Conservation (phyloP, 129 eudicot species). For the Escallonia rubra region DNA sequence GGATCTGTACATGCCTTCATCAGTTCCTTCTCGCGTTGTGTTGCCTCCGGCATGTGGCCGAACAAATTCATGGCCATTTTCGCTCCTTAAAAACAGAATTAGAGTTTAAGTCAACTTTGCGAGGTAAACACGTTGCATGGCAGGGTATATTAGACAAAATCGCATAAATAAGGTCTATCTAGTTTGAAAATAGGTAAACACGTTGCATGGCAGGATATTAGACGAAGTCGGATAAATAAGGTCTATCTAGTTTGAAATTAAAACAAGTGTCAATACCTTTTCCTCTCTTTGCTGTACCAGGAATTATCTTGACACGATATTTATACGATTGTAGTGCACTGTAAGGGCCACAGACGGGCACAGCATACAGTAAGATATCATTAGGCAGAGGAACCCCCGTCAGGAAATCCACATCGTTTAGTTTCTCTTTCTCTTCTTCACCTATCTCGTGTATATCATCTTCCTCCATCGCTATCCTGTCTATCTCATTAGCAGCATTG, state of each 20-base stretch:
- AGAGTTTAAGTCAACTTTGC: not conserved
- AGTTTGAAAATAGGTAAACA: too few relatives aligned
- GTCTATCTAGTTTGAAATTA: too few relatives aligned
- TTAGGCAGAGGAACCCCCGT: constrained; percentile 78
- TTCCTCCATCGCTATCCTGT: constrained; percentile 79
- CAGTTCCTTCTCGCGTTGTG: constrained; percentile 78
- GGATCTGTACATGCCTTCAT: constrained; percentile 98
- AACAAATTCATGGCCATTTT: constrained; percentile 88
- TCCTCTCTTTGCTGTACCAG: constrained; percentile 91
- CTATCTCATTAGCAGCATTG: constrained; percentile 37
- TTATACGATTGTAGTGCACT: constrained; percentile 84
- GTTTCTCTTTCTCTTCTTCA: constrained; percentile 83
- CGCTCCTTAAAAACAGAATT: constrained; percentile 52
- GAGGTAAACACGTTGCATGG: not conserved
- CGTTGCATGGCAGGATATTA: too few relatives aligned
- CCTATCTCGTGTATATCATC: constrained; percentile 93
- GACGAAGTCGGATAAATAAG: too few relatives aligned
- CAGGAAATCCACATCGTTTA: constrained; percentile 80
- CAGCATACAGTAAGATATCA: constrained; percentile 84
- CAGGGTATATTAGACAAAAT: too few relatives aligned
- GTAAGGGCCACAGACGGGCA: constrained; percentile 97
- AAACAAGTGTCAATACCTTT: constrained; percentile 45
- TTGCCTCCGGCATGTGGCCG: constrained; percentile 71
- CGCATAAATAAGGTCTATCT: too few relatives aligned
- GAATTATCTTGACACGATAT: constrained; percentile 83